Evolutionary conservation across 2,329 filamentous ascomycete species (phyloP).

Genomic region (Nemania sp.): DNA sequence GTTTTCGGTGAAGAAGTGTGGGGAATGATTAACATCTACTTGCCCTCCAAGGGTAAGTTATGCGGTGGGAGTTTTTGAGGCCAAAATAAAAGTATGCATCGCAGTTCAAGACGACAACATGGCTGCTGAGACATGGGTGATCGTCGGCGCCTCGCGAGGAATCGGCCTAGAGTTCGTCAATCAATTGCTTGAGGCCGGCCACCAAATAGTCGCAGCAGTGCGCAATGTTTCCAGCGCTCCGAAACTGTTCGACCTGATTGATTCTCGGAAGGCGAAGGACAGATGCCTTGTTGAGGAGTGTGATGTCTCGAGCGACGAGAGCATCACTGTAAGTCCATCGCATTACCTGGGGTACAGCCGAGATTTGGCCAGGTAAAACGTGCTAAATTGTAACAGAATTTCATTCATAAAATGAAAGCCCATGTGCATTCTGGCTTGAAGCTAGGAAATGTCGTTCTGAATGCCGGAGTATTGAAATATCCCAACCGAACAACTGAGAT

Average conservation of each 20-base stretch:
- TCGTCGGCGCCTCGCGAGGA: conserved; percentile 12
- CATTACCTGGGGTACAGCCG: background rate
- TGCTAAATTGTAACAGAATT: conserved; percentile 1
- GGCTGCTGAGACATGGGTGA: conserved; percentile 4
- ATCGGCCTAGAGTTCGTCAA: conserved; percentile 15
- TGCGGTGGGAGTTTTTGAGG: too few relatives aligned
- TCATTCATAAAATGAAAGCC: conserved; percentile 1
- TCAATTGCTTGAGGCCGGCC: conserved; percentile 9
- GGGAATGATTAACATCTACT: too few relatives aligned
- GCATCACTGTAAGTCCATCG: conserved; percentile 10
- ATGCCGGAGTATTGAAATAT: conserved; percentile 15
- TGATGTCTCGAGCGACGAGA: conserved; percentile 9
- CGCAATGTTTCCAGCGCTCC: conserved; percentile 8
- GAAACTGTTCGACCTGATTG: conserved; percentile 9
- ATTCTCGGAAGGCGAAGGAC: background rate
- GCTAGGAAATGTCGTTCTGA: conserved; percentile 11
- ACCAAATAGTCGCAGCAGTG: conserved; percentile 11
- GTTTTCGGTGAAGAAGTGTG: too few relatives aligned
- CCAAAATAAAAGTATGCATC: too few relatives aligned
- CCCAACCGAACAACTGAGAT: conserved; percentile 12
- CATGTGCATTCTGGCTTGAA: conserved; percentile 2
- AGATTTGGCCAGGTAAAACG: background rate
- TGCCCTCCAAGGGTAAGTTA: too few relatives aligned
- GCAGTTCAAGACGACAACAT: too few relatives aligned
- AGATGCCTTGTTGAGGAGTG: conserved; percentile 7